Percentiles rank a stretch among this genome's conserved stretches.
Conservation (phyloP, 352 stramenopile species). For the Plasmopara viticola region DNA sequence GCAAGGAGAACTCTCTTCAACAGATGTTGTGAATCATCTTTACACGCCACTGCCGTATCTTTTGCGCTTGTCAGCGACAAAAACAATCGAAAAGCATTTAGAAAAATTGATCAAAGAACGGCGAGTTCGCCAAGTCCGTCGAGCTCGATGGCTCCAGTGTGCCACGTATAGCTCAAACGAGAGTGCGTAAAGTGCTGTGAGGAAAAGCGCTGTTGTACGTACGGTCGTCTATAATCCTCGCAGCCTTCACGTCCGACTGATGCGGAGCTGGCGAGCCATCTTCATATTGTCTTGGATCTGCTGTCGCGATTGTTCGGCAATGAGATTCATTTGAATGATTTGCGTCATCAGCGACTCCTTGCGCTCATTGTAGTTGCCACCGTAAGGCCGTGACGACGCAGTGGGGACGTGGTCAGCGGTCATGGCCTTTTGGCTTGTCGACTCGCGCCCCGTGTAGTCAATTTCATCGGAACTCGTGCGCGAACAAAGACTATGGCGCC, state of each 20-base stretch:
- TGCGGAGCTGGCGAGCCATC: too few relatives aligned
- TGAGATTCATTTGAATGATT: conserved; percentile 76
- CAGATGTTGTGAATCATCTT: conserved; percentile 44
- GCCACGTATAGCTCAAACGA: conserved; percentile 26
- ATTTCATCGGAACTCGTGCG: conserved; percentile 5
- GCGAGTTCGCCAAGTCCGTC: conserved; percentile 21
- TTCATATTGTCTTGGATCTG: conserved; percentile 20
- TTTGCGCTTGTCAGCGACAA: conserved; percentile 42
- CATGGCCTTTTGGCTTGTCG: too few relatives aligned
- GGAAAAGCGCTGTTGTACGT: too few relatives aligned
- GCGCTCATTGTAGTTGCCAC: conserved; percentile 12
- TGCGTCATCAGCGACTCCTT: conserved; percentile 54
- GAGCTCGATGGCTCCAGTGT: conserved; percentile 21
- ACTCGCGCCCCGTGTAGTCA: neutral
- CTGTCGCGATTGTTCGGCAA: conserved; percentile 55
- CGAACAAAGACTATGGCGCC: conserved; percentile 13
- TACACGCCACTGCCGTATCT: conserved; percentile 54
- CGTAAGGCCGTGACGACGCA: too few relatives aligned
- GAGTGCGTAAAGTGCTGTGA: neutral
- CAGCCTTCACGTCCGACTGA: too few relatives aligned
- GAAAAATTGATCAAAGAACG: conserved; percentile 51
- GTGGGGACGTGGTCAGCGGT: too few relatives aligned
- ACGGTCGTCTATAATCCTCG: too few relatives aligned
- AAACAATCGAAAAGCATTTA: conserved; percentile 56
- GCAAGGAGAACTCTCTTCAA: conserved; percentile 21